Evolutionary conservation across 345 rosid species (phyloP), one percentile per base, ranked within the genome.

Genomic region (Euphorbia lathyris): DNA sequence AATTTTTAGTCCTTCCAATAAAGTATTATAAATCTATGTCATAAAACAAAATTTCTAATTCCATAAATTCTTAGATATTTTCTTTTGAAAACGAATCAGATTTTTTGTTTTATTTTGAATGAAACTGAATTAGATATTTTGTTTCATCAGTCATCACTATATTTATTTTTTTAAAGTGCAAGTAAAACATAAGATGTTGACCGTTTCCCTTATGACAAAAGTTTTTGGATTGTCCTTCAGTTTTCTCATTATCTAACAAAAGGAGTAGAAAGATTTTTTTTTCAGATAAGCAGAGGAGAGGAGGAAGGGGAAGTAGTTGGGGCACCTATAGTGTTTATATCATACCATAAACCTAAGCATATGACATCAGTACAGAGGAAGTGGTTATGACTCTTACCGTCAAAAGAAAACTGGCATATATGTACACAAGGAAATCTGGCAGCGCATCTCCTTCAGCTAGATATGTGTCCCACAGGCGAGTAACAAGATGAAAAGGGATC

Each of bases 391-490:
- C 61, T 52, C 90, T 84, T 78, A 92, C 99, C 85, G 97, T 90
- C 78, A 90, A 72, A 76, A 95, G 92, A 78, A 95, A 95, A 85
- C 99, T 92, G 68, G 97, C 94, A 69, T 85, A 95, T 73, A 95
- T 92, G 78, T 95, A 95, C 67, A 95, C 91, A 27, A 95, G 98
- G 83, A 95, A 95, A 75, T 92, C 98, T 0, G 99, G 98, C 80
- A 92, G 80, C 20, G 98, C 97, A 76, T 95, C 98, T 71, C 99
- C 98, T 83, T 92, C 96, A 29, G 99, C 98, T 45, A 95, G 99
- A 76, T 95, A 95, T 7, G 99, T 95, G 88, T 95, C 99, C 99
- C 99, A 95, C 71, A 95, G 78, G 52, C 99, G 96, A 50, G 81
- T 86, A 63, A 92, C 94, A 47, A 95, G 92, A 81, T 81, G 78